A percentile compares a stretch with the other conserved stretches of the same genome.
phyloP scores from a whole-genome alignment of 1,284 basidiomycete species.

The Cystobasidium slooffiae region DNA sequence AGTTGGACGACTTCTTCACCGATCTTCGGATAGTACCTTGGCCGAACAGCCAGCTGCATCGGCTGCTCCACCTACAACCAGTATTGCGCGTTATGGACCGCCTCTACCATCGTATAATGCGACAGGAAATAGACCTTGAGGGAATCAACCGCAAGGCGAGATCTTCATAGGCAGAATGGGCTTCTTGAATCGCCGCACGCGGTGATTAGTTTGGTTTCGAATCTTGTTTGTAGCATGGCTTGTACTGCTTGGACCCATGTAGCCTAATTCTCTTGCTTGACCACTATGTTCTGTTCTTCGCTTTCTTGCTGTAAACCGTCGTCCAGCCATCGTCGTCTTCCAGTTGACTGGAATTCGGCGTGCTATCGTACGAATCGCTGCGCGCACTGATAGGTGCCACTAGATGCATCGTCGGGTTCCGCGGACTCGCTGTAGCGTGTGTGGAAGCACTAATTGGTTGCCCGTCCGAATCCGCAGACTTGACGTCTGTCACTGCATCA shows the following conservation, averaged over 20 bases:
- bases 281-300: constrained; percentile 2
- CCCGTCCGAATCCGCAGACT: too few relatives aligned
- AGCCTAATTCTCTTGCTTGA: neutral
- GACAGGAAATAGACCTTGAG: neutral
- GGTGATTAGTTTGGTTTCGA: too few relatives aligned
- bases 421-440: too few relatives aligned
- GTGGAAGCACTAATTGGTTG: too few relatives aligned
- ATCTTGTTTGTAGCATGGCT: neutral
- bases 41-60: neutral
- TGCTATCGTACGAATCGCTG: neutral
- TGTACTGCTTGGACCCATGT: neutral
- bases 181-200: too few relatives aligned
- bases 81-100: neutral
- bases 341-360: neutral
- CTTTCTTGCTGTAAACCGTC: constrained; percentile 37
- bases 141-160: too few relatives aligned
- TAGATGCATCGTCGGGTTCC: neutral
- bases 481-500: too few relatives aligned
- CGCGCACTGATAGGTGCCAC: neutral
- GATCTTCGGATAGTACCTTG: constrained; percentile 1
- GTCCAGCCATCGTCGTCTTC: constrained; percentile 33
- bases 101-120: neutral
- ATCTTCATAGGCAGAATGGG: too few relatives aligned
- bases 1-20: neutral
- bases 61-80: neutral